These are phyloP conservation scores for Discostella stelligera DNA, from an alignment of 352 stramenopile genomes.

Conservation along the genomic window DNA sequence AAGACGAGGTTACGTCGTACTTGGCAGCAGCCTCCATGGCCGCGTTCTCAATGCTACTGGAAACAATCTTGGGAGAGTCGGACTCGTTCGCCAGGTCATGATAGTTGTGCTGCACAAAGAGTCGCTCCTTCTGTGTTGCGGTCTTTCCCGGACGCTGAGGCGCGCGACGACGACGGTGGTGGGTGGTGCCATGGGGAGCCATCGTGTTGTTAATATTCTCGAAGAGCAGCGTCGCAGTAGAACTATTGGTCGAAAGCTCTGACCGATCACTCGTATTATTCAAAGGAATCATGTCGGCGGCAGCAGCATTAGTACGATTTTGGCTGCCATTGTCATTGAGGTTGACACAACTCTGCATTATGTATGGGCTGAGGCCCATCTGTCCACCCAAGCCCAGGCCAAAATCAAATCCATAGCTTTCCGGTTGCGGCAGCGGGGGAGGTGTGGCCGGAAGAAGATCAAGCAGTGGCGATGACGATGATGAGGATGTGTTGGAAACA, in stretches of 20 bases:
- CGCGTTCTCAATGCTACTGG: neutral
- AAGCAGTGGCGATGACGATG: neutral
- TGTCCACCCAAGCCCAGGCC: neutral
- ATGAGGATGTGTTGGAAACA: neutral
- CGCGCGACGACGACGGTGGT: conserved; percentile 43
- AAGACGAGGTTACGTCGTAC: neutral
- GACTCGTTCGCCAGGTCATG: conserved; percentile 53
- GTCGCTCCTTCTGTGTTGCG: conserved; percentile 60
- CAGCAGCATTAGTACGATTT: no score
- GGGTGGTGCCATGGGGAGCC: neutral
- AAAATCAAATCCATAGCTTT: neutral
- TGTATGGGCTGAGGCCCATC: neutral
- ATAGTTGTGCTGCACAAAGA: conserved; percentile 64
- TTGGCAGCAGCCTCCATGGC: neutral
- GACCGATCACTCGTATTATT: neutral
- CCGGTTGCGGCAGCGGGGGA: neutral
- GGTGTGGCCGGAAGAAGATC: neutral
- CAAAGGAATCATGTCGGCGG: no score
- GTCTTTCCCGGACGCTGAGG: conserved; percentile 63
- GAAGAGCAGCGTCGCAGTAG: neutral
- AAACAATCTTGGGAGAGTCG: neutral
- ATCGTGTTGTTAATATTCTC: neutral
- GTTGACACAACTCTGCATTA: neutral
- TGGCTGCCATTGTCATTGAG: neutral
- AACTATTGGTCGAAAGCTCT: neutral